Evolutionary conservation across 768 basidiomycete genomes (phyloP), one percentile per base, ranked within the genome.

Genomic region (Trametes maxima): DNA sequence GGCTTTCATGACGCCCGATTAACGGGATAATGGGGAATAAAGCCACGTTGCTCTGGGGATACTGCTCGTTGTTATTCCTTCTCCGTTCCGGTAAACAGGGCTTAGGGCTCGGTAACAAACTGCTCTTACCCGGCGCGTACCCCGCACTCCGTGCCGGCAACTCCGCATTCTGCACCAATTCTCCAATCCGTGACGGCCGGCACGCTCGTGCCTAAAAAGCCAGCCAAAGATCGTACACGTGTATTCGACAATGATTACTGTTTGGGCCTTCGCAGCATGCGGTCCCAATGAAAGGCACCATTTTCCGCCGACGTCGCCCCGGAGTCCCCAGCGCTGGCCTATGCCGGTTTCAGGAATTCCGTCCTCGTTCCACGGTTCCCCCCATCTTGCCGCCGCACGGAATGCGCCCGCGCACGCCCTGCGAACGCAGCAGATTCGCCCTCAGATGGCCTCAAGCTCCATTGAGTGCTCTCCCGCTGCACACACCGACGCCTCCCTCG

Each of bases 261-360:
- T 47, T 54, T 55, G 22, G 55, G 53, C 22, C 39, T 45, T 54
- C 47, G 60, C 53, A 59, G 63, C 66, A 67, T 62, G 66, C 66
- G 64, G 66, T 59, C 28, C 56, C 55, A 48, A 57, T 54, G 58
- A 65, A 53, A 65, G 67, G 67, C 62, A 63, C 64, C 64, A 56
- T 55, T 57, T 66, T 68, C 67, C 67, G 64, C 67, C 67, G 67
- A 68, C 67, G 64, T 64, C 67, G 64, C 50, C 56, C 67, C 67
- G 67, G 64, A 35, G 54, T 22, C 48, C 60, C 44, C 51, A 54
- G 58, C 63, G 58, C 59, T 39, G n/a, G 60, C 4, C 65, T 54
- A 65, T 54, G 28, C 65, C 65, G 13, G 37, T 50, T 59, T 35
- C 57, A 57, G 60, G 25, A 66, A 14, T 35, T 54, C 39, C 49